These are phyloP conservation scores for Chaetomium sp. DNA, from an alignment of 2,329 filamentous ascomycete species.

Conservation along the genomic window DNA sequence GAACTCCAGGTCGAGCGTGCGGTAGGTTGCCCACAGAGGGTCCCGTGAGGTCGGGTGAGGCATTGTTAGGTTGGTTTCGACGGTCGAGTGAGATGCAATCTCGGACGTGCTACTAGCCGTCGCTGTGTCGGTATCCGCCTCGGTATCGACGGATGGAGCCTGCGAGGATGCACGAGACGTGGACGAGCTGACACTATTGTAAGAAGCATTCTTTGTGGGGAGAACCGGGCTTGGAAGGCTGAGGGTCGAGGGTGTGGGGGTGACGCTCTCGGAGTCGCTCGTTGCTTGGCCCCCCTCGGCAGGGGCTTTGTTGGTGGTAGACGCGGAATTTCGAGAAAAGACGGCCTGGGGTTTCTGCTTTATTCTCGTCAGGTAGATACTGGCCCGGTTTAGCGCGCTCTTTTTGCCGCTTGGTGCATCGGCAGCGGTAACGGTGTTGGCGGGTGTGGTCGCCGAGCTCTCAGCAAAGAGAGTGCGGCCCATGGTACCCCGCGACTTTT, in stretches of 20 bases:
- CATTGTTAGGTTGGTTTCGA: constrained; percentile 43
- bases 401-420: constrained; percentile 28
- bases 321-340: constrained; percentile 34
- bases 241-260: constrained; percentile 36
- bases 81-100: constrained; percentile 31
- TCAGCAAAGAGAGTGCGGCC: constrained; percentile 14
- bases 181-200: constrained; percentile 14
- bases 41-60: constrained; percentile 39
- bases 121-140: constrained; percentile 19
- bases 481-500: constrained; percentile 20
- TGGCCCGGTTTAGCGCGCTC: constrained; percentile 38
- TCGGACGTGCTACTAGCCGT: constrained; percentile 27
- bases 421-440: constrained; percentile 20
- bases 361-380: constrained; percentile 45
- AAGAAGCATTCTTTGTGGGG: constrained; percentile 16
- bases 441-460: constrained; percentile 12
- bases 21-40: constrained; percentile 50
- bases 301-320: constrained; percentile 16
- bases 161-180: constrained; percentile 22
- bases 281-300: constrained; percentile 18
- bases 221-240: constrained; percentile 27
- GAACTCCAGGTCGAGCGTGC: constrained; percentile 44
- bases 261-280: constrained; percentile 26
- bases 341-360: constrained; percentile 41
- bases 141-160: constrained; percentile 22